Base-by-base conservation (phyloP, 108 stramenopile species). In the Craspedostauros australis region DNA sequence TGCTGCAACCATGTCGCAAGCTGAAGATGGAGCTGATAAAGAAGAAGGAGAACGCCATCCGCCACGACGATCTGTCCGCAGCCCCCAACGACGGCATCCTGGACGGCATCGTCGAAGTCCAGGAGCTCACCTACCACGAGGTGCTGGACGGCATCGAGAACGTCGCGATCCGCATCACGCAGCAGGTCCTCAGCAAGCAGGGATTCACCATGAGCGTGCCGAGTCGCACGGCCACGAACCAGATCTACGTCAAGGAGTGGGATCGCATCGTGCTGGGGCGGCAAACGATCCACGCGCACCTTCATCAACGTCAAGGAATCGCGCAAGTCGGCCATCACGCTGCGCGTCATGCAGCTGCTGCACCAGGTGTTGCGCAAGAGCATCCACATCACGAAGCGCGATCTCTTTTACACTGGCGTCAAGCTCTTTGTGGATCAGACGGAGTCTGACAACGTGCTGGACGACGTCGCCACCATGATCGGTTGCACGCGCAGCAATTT, bases 351-450 rank as follows among this genome's bases (percentile, higher is more conserved):
- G 56, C 83, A 95, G 73, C 78, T 98, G 30, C 45, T 98, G n/a
- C 95, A 98, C 59, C 78, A 87, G 7, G 91, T 98, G 18, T 51
- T 96, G 31, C 46, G 57, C 29, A 93, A 91, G 58, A 79, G 88
- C 6, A 98, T 98, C 52, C 97, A 98, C 70, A 96, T 96, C 58
- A 98, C 97, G 27, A 98, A 98, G 77, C 95, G 97, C 41, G 97
- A 98, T 70, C 75, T 98, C 48, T 98, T 98, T 70, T 98, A 96
- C 66, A 95, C 96, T 12, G 97, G 96, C 64, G 97, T 98, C 50
- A 98, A 98, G 66, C 70, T 98, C 11, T 98, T 98, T 79, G 82
- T 86, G 22, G 88, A 95, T 51, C 97, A 98, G 73, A 54, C 70
- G 5, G 95, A 98, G 48, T 80, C 81, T 9, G 95, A 98, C 66